phyloP scores from a whole-genome alignment of 1,139 yeast genomes.

The Scheffersomyces insectosa region DNA sequence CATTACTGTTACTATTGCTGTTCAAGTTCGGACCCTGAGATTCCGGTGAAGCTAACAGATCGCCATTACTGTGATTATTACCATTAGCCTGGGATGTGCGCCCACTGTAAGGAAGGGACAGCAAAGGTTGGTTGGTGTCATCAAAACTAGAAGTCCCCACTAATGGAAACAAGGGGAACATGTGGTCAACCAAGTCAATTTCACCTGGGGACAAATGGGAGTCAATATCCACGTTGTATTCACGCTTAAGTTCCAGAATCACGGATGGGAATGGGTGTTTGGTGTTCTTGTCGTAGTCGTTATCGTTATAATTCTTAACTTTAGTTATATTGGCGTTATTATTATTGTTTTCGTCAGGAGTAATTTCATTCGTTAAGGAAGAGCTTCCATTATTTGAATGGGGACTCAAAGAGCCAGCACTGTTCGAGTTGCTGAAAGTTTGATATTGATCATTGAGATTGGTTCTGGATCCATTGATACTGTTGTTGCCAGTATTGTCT shows the following conservation, averaged over 20 bases:
- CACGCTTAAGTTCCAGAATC: not conserved
- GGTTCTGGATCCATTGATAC: conserved; percentile 5
- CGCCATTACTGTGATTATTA: not conserved
- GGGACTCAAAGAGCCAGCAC: conserved; percentile 1
- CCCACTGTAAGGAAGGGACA: conserved; percentile 22
- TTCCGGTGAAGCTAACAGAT: conserved; percentile 1
- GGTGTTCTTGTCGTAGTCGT: conserved; percentile 1
- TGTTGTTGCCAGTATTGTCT: conserved; percentile 1
- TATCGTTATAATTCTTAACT: not conserved
- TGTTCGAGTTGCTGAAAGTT: conserved; percentile 1
- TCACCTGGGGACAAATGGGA: conserved; percentile 13
- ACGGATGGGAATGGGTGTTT: not conserved
- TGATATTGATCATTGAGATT: conserved; percentile 3
- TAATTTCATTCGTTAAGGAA: conserved; percentile 1
- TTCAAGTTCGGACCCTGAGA: conserved; percentile 1
- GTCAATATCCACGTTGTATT: not conserved
- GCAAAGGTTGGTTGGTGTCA: conserved; percentile 38
- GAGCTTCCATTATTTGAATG: not conserved
- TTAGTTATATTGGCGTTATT: not conserved
- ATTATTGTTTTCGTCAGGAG: not conserved
- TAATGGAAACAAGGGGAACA: conserved; percentile 55
- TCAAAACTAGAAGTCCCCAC: conserved; percentile 49
- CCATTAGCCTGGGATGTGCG: not conserved
- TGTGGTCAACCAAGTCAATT: conserved; percentile 21
- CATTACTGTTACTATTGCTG: conserved; percentile 16